phyloP scores from a whole-genome alignment of 2,329 filamentous ascomycete genomes.

The Fusarium sp. region DNA sequence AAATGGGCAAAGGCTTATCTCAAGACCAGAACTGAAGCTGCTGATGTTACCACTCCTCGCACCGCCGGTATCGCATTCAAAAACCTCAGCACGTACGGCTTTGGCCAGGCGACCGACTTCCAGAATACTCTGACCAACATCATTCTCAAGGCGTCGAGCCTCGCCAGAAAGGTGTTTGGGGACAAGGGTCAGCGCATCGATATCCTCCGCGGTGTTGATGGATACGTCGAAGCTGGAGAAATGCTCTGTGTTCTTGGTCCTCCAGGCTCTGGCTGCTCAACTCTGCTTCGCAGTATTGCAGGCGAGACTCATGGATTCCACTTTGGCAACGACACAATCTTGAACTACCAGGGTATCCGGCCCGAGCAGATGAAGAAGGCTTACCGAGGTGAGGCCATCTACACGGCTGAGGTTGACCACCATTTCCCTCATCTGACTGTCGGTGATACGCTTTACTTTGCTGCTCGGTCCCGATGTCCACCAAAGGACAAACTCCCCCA shows the following conservation, averaged over 20 bases:
- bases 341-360: slow-evolving; percentile 75
- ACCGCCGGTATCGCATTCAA: slow-evolving; percentile 69
- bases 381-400: slow-evolving; percentile 82
- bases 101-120: slow-evolving; percentile 70
- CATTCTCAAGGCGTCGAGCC: slow-evolving; percentile 54
- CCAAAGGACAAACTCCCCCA: slow-evolving; percentile 57
- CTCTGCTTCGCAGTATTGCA: slow-evolving; percentile 79
- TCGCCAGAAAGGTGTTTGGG: slow-evolving; percentile 58
- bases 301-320: slow-evolving; percentile 81
- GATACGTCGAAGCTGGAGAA: slow-evolving; percentile 71
- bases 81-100: slow-evolving; percentile 71
- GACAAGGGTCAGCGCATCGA: slow-evolving; percentile 64
- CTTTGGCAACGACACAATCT: slow-evolving; percentile 69
- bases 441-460: slow-evolving; percentile 78
- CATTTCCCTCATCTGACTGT: slow-evolving; percentile 79
- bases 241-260: slow-evolving; percentile 77
- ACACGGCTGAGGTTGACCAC: slow-evolving; percentile 81
- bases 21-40: slow-evolving; percentile 23
- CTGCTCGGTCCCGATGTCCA: slow-evolving; percentile 71
- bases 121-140: slow-evolving; percentile 70
- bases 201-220: slow-evolving; percentile 70
- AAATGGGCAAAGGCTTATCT: slow-evolving; percentile 54
- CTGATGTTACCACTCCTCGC: slow-evolving; percentile 61
- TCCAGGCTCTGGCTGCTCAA: slow-evolving; percentile 75
- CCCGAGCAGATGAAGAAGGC: slow-evolving; percentile 75